Evolutionary conservation across 306 rosid species (phyloP), one percentile per base, ranked within the genome.

Genomic region (Quercus variabilis): DNA sequence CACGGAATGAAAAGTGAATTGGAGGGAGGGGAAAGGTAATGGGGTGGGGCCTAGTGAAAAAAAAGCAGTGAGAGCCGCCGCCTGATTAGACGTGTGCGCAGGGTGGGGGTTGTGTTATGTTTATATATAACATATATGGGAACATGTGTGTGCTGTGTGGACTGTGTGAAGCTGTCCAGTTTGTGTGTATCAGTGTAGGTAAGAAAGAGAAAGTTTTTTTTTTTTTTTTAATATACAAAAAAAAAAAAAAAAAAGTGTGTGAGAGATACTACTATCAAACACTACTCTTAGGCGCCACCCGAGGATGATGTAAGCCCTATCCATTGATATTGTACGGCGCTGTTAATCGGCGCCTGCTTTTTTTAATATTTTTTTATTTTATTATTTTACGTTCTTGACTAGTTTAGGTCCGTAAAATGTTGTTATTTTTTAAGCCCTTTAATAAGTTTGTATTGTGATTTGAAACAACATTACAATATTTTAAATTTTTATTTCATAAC

Each of bases 271-370:
- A 41, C 46, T 8, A 41, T 8, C 12, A 8, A 41, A 41, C 46
- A 60, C 54, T 49, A 10, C 54, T 49, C 54, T 49, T 57, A n/a
- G 31, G 71, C 76, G 74, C 71, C 63, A 49, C 14, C 17, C 17
- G 0, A 49, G 3, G 46, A 17, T 90, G 92, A 86, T 87, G 91
- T 87, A 69, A 78, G 93, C 95, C 97, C 97, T 92, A 90, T 73
- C 31, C 38, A 13, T 41, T 8, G 11, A 8, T 10, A 2, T 4
- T 57, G 86, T 87, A 89, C 87, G 91, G 86, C 74, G 71, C 59
- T n/a, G 57, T 76, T 68, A 74, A 81, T 75, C 81, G 68, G 90
- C 89, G 87, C 92, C 93, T 85, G 89, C 85, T 87, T 68, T 73
- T 49, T 56, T 74, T 2, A 33, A 18, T 18, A 23, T 0, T 21